These are phyloP conservation scores for Diutina rugosa DNA, from an alignment of 1,139 yeast genomes.

Conservation along the genomic window DNA sequence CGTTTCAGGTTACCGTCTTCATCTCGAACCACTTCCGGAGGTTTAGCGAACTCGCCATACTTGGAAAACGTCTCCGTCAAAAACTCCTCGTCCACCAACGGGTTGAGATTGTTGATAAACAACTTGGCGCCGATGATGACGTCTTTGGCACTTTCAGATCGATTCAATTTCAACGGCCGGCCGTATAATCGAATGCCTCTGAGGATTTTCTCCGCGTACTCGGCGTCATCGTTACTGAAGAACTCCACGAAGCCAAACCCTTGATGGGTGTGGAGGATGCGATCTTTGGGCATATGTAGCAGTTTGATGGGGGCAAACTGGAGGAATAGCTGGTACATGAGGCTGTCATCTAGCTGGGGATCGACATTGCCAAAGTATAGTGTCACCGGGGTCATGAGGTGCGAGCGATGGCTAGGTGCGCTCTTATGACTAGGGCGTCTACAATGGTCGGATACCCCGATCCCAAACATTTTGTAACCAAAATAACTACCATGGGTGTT, in stretches of 20 bases:
- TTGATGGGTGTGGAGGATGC: constrained; percentile 57
- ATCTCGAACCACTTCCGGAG: constrained; percentile 44
- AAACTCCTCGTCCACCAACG: constrained; percentile 50
- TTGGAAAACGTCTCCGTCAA: constrained; percentile 48
- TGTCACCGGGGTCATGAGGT: constrained; percentile 11
- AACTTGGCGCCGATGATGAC: constrained; percentile 54
- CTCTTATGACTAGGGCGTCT: too few species aligned
- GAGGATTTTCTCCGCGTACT: constrained; percentile 52
- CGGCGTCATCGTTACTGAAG: constrained; percentile 46
- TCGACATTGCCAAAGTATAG: constrained; percentile 81
- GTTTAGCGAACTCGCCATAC: constrained; percentile 50
- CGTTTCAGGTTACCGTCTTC: constrained; percentile 42
- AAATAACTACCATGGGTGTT: too few species aligned
- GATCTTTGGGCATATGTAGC: constrained; percentile 69
- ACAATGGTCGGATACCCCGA: too few species aligned
- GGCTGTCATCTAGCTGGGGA: constrained; percentile 50
- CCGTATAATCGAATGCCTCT: constrained; percentile 56
- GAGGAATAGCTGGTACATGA: constrained; percentile 68
- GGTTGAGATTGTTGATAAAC: constrained; percentile 62
- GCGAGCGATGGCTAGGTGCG: neutral
- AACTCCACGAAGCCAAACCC: constrained; percentile 88
- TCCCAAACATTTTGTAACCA: too few species aligned
- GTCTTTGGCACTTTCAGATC: constrained; percentile 19
- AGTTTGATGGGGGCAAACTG: constrained; percentile 75
- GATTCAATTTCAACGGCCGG: constrained; percentile 47